A percentile compares a stretch with the other conserved stretches of the same genome.
Conservation (phyloP, 192 early-diverging fungal species). For the Haplosporangium gracile region DNA sequence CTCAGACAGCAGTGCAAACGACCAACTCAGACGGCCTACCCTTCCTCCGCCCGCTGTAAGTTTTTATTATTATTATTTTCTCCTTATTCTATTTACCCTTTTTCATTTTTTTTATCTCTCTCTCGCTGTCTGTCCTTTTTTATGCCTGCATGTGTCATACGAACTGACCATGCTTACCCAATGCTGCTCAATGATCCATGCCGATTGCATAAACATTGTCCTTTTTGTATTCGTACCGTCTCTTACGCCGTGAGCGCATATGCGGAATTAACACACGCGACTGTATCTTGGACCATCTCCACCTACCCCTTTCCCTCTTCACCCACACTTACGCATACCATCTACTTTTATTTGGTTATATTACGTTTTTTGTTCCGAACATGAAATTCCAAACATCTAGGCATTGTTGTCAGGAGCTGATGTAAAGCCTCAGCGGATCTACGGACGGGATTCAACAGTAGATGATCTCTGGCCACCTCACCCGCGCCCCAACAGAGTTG, state of each 20-base stretch:
- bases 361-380: background rate
- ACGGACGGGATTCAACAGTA: slow-evolving; percentile 40
- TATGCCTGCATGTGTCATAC: slow-evolving; percentile 4
- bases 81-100: background rate
- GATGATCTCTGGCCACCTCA: slow-evolving; percentile 36
- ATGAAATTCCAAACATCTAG: slow-evolving; percentile 14
- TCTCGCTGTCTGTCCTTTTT: background rate
- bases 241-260: background rate
- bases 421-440: slow-evolving; percentile 25
- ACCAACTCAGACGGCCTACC: slow-evolving; percentile 33
- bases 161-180: slow-evolving; percentile 14
- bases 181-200: slow-evolving; percentile 1
- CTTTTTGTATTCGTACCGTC: background rate
- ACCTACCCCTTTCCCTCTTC: background rate
- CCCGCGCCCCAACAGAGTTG: slow-evolving; percentile 18
- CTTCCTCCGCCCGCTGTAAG: slow-evolving; percentile 57
- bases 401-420: slow-evolving; percentile 36
- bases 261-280: slow-evolving; percentile 10
- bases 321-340: background rate
- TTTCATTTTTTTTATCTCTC: background rate
- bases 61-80: slow-evolving; percentile 13
- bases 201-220: background rate
- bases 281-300: background rate
- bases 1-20: slow-evolving; percentile 15
- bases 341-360: background rate